A percentile compares a stretch with the other conserved stretches of the same genome.
Conservation (phyloP, 78 protist species). For the Pigoraptor vietnamica region DNA sequence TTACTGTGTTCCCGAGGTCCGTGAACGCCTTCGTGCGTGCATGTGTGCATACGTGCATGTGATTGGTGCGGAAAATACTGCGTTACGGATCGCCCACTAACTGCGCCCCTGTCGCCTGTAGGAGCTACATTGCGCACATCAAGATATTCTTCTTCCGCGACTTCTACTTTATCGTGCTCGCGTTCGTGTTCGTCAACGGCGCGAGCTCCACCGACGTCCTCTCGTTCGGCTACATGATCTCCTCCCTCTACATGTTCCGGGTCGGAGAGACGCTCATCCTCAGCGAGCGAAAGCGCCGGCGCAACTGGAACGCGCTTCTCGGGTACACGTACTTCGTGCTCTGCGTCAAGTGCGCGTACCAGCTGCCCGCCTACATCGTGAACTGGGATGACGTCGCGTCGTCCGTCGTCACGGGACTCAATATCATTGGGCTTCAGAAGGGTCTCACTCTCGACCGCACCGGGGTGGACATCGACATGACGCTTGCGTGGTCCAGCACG, state of each 20-base stretch:
- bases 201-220: background rate
- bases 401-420: background rate
- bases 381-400: background rate
- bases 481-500: background rate
- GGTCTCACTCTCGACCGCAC: background rate
- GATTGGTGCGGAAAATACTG: background rate
- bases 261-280: background rate
- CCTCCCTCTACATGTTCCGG: background rate
- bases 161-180: background rate
- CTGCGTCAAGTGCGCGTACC: background rate
- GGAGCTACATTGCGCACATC: background rate
- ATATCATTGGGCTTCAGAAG: background rate
- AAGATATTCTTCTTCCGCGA: background rate
- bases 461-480: background rate
- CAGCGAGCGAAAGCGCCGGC: background rate
- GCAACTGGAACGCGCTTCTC: background rate
- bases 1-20: background rate
- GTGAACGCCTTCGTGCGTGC: background rate
- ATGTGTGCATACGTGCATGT: background rate
- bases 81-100: too few relatives aligned
- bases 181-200: background rate
- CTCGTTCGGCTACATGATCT: background rate
- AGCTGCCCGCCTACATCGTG: background rate
- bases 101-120: too few relatives aligned
- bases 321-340: background rate